phyloP scores from a whole-genome alignment of 2,329 filamentous ascomycete genomes.

The Aspergillus aculeatus region DNA sequence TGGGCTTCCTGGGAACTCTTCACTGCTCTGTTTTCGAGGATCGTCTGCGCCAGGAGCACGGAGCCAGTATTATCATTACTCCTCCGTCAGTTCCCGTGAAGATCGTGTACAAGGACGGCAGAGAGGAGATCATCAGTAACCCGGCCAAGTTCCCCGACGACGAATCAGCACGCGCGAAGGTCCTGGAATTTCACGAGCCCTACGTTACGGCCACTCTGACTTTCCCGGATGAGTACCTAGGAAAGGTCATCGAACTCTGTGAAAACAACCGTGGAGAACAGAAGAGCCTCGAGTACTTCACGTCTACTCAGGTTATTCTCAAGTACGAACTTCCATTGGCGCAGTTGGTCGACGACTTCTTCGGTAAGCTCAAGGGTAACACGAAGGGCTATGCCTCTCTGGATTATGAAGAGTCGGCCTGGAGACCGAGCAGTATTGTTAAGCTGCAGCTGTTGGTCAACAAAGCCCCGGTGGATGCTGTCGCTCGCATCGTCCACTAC shows the following conservation, averaged over 20 bases:
- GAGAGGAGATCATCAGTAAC: constrained; percentile 75
- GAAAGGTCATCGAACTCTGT: constrained; percentile 91
- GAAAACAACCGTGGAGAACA: constrained; percentile 87
- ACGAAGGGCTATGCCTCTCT: constrained; percentile 95
- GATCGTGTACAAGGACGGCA: constrained; percentile 74
- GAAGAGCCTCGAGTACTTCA: constrained; percentile 85
- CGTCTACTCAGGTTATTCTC: constrained; percentile 85
- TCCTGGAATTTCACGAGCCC: constrained; percentile 66
- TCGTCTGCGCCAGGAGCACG: constrained; percentile 88
- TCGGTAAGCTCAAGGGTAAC: constrained; percentile 89
- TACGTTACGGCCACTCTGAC: constrained; percentile 84
- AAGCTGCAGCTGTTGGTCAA: constrained; percentile 95
- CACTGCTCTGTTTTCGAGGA: constrained; percentile 99
- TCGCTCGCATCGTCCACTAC: constrained; percentile 82
- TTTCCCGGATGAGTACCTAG: constrained; percentile 88
- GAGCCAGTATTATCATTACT: constrained; percentile 92
- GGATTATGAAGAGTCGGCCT: constrained; percentile 95
- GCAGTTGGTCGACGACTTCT: constrained; percentile 93
- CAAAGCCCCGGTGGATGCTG: constrained; percentile 87
- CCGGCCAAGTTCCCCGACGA: constrained; percentile 85
- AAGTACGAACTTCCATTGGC: constrained; percentile 87
- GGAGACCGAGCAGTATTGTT: constrained; percentile 73
- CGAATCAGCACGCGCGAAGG: constrained; percentile 54
- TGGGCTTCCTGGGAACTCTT: constrained; percentile 93
- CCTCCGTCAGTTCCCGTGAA: constrained; percentile 93